Percentiles rank a stretch among this genome's conserved stretches.
These are phyloP conservation scores for Vitis hybrid DNA, from an alignment of 177 flowering plant genomes.

Conservation along the genomic window DNA sequence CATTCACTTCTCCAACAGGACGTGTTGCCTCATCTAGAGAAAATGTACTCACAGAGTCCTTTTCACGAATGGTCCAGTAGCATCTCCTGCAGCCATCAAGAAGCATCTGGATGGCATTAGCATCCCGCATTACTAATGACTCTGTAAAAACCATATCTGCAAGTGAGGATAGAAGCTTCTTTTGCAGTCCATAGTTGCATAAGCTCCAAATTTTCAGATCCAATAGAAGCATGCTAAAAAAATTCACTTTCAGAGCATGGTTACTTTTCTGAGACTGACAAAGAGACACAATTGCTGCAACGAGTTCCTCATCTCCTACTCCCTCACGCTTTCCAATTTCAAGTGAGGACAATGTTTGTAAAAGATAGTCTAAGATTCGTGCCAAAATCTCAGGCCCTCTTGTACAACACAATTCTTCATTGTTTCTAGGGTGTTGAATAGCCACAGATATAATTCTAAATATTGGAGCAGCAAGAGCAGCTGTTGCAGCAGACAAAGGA, in stretches of 20 bases:
- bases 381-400: slow-evolving; percentile 92
- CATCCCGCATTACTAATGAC: slow-evolving; percentile 88
- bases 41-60: slow-evolving; percentile 76
- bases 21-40: slow-evolving; percentile 54
- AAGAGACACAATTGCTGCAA: slow-evolving; percentile 81
- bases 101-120: slow-evolving; percentile 97
- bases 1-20: slow-evolving; percentile 94
- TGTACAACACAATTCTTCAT: slow-evolving; percentile 77
- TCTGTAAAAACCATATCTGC: slow-evolving; percentile 99
- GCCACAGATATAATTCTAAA: slow-evolving; percentile 85
- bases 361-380: slow-evolving; percentile 69
- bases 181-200: slow-evolving; percentile 95
- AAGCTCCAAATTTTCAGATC: slow-evolving; percentile 95
- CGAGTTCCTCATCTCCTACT: slow-evolving; percentile 90
- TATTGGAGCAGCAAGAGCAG: slow-evolving; percentile 80
- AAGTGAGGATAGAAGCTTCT: slow-evolving; percentile 94
- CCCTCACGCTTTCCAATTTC: slow-evolving; percentile 57
- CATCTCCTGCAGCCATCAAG: slow-evolving; percentile 98
- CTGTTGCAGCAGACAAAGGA: slow-evolving; percentile 58
- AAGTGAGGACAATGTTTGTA: slow-evolving; percentile 69
- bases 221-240: slow-evolving; percentile 76
- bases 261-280: slow-evolving; percentile 88
- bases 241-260: slow-evolving; percentile 83
- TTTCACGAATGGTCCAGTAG: slow-evolving; percentile 87
- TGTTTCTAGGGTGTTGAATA: slow-evolving; percentile 81